These are phyloP conservation scores for Hordeum vulgare DNA, from an alignment of 176 grass and related monocot genomes.

Conservation along the genomic window DNA sequence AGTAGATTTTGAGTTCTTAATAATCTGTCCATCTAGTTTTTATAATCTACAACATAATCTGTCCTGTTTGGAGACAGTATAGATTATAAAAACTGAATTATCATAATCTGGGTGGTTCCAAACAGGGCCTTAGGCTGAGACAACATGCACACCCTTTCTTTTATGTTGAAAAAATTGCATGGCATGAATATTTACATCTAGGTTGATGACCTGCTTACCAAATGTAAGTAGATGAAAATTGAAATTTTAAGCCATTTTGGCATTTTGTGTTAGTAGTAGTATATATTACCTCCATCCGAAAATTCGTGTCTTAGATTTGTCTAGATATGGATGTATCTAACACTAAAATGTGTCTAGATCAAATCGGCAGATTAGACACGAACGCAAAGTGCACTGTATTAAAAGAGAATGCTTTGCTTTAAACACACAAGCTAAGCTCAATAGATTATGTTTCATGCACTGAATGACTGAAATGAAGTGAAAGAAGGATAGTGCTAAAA, in stretches of 20 bases:
- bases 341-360: too few relatives aligned
- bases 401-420: neutral
- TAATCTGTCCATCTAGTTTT: too few relatives aligned
- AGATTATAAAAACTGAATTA: too few relatives aligned
- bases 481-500: neutral
- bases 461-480: neutral
- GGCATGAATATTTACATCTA: neutral
- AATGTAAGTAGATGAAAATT: neutral
- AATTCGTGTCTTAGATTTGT: too few relatives aligned
- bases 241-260: neutral
- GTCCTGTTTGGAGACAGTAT: too few relatives aligned
- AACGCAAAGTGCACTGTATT: neutral
- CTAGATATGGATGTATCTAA: too few relatives aligned
- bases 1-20: too few relatives aligned
- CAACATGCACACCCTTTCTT: neutral
- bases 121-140: too few relatives aligned
- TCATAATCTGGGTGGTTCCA: too few relatives aligned
- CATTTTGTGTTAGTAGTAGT: neutral
- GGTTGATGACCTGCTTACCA: neutral
- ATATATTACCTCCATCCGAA: too few relatives aligned
- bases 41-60: too few relatives aligned
- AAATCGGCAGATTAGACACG: neutral
- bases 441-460: neutral
- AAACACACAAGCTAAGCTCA: neutral
- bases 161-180: neutral